These are phyloP conservation scores for Gaultheria prostrata DNA, from an alignment of 148 eudicot species.

Conservation along the genomic window DNA sequence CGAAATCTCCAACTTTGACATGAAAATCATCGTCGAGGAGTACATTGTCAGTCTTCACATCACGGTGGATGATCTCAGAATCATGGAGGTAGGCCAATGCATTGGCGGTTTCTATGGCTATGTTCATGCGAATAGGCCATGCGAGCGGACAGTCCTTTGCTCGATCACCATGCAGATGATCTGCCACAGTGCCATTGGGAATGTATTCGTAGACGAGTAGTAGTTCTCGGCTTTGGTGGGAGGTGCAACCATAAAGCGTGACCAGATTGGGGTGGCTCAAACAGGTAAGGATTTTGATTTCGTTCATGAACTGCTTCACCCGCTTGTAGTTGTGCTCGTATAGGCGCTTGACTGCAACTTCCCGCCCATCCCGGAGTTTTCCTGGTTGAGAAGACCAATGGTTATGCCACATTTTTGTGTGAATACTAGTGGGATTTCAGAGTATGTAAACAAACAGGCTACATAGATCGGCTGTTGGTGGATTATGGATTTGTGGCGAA, in stretches of 20 bases:
- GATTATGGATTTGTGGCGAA: neutral
- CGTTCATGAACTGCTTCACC: slow-evolving; percentile 13
- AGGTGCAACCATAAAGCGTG: slow-evolving; percentile 62
- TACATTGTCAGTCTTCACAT: slow-evolving; percentile 22
- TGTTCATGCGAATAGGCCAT: slow-evolving; percentile 32
- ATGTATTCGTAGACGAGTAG: slow-evolving; percentile 62
- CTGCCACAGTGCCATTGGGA: slow-evolving; percentile 56
- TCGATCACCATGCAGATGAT: slow-evolving; percentile 21
- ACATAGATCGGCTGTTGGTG: neutral
- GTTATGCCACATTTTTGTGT: neutral
- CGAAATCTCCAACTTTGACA: slow-evolving; percentile 42
- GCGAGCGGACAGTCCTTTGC: slow-evolving; percentile 16
- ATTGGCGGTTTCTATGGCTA: slow-evolving; percentile 38
- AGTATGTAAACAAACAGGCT: neutral
- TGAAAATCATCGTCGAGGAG: slow-evolving; percentile 29
- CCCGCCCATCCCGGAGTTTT: slow-evolving; percentile 52
- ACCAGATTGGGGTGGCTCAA: slow-evolving; percentile 57
- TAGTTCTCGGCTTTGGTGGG: slow-evolving; percentile 53
- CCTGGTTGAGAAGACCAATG: slow-evolving; percentile 31
- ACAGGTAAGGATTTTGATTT: neutral
- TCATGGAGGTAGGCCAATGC: slow-evolving; percentile 38
- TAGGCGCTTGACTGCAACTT: slow-evolving; percentile 67
- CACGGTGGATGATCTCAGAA: slow-evolving; percentile 35
- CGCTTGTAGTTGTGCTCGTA: slow-evolving; percentile 27
- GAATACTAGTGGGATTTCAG: neutral